A percentile compares a stretch with the other conserved stretches of the same genome.
These are phyloP conservation scores for Colletotrichum echinochloae DNA, from an alignment of 2,329 filamentous ascomycete species.

Conservation along the genomic window DNA sequence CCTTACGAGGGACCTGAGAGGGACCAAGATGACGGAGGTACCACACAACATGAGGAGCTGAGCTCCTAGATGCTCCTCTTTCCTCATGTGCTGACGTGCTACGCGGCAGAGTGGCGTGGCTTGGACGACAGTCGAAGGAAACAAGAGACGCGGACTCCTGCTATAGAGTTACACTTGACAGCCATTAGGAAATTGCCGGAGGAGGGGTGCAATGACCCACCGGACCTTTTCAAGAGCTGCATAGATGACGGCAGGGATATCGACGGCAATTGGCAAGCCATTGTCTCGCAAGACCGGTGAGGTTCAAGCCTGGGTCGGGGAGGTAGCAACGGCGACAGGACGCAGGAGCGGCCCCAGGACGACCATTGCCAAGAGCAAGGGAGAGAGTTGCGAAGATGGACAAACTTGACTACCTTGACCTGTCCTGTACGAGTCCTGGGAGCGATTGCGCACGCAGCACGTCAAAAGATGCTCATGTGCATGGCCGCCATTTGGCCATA, in stretches of 20 bases:
- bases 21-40: constrained; percentile 22
- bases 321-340: constrained; percentile 8
- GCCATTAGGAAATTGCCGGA: constrained; percentile 28
- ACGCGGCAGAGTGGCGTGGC: constrained; percentile 22
- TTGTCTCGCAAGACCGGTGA: constrained; percentile 25
- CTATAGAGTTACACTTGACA: constrained; percentile 15
- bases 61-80: constrained; percentile 18
- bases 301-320: background rate
- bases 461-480: background rate
- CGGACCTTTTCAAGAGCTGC: constrained; percentile 17
- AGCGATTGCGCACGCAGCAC: background rate
- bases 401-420: background rate
- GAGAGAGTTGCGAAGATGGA: background rate
- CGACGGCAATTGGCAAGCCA: constrained; percentile 15
- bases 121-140: constrained; percentile 26
- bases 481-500: background rate
- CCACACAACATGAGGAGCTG: constrained; percentile 26
- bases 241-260: constrained; percentile 35
- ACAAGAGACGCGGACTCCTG: constrained; percentile 8
- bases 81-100: constrained; percentile 28
- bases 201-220: constrained; percentile 25
- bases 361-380: constrained; percentile 4
- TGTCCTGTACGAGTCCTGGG: constrained; percentile 25
- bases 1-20: constrained; percentile 22
- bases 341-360: background rate